These are phyloP conservation scores for Symmetrospora coprosmae DNA, from an alignment of 768 basidiomycete genomes.

Conservation along the genomic window DNA sequence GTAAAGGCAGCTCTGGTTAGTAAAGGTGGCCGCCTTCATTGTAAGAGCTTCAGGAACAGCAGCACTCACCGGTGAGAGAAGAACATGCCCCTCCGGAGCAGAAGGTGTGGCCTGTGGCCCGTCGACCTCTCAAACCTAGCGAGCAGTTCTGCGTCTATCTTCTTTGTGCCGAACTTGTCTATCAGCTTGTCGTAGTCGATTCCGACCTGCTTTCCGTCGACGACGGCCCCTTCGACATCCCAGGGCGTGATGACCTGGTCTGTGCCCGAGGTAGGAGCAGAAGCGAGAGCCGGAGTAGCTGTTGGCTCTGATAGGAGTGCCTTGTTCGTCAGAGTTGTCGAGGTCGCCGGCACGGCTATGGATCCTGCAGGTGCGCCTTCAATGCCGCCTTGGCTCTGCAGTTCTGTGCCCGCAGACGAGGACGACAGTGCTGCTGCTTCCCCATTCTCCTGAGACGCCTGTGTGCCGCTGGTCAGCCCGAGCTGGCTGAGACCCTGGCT, in stretches of 20 bases:
- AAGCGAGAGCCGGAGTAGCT: not conserved
- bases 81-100: slow-evolving; percentile 83
- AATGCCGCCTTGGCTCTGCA: not conserved
- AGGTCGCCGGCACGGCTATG: slow-evolving; percentile 5
- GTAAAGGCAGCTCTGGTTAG: slow-evolving; percentile 13
- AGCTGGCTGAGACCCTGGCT: not conserved
- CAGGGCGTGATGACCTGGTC: slow-evolving; percentile 63
- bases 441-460: not conserved
- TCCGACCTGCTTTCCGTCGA: slow-evolving; percentile 71
- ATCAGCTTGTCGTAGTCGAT: slow-evolving; percentile 96
- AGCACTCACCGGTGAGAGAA: slow-evolving; percentile 79
- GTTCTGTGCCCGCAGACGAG: not conserved
- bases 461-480: not conserved
- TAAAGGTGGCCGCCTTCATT: not conserved
- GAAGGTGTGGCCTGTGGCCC: slow-evolving; percentile 69
- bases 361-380: not conserved
- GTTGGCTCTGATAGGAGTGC: slow-evolving; percentile 13
- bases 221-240: slow-evolving; percentile 85
- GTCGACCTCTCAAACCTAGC: slow-evolving; percentile 83
- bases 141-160: slow-evolving; percentile 59
- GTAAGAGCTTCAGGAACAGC: not conserved
- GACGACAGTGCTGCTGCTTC: not conserved
- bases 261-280: not conserved
- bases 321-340: not conserved
- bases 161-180: slow-evolving; percentile 79